A percentile compares a stretch with the other conserved stretches of the same genome.
phyloP scores from a whole-genome alignment of 2,329 filamentous ascomycete genomes.

The Dactylellina drechsleri region DNA sequence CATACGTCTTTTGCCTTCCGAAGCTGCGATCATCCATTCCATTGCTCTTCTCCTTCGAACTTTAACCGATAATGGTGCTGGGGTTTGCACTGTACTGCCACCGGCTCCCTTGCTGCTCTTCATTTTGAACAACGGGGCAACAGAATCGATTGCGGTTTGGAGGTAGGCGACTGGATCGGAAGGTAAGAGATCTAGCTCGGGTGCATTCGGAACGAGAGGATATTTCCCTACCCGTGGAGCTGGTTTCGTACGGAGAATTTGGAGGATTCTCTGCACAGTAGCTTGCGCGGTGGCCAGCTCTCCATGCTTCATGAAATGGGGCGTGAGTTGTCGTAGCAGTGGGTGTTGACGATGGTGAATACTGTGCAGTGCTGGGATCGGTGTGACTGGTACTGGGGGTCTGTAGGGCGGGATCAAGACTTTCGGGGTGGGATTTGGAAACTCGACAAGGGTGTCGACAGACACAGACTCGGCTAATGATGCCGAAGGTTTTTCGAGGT shows the following conservation, averaged over 20 bases:
- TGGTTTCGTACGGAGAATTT: conserved; percentile 81
- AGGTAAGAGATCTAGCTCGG: conserved; percentile 81
- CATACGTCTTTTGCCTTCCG: conserved; percentile 76
- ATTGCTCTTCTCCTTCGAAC: conserved; percentile 83
- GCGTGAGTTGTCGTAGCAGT: conserved; percentile 85
- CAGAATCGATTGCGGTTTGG: conserved; percentile 87
- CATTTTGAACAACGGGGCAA: conserved; percentile 87
- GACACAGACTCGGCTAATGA: conserved; percentile 58
- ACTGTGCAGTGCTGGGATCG: conserved; percentile 72
- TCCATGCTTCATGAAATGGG: conserved; percentile 88
- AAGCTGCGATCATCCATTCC: conserved; percentile 87
- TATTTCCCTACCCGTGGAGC: conserved; percentile 78
- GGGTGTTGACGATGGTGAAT: conserved; percentile 86
- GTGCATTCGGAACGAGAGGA: conserved; percentile 78
- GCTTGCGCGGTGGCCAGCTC: conserved; percentile 90
- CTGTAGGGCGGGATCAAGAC: conserved; percentile 65
- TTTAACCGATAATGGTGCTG: conserved; percentile 77
- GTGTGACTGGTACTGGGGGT: conserved; percentile 76
- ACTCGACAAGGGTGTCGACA: conserved; percentile 57
- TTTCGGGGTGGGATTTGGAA: conserved; percentile 59
- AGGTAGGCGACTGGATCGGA: conserved; percentile 91
- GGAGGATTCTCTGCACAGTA: conserved; percentile 58
- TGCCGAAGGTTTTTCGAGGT: conserved; percentile 60
- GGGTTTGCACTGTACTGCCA: conserved; percentile 83
- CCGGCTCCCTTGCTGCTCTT: conserved; percentile 79